phyloP scores from a whole-genome alignment of 2,329 filamentous ascomycete species.

The Domatiomyces catenatus region DNA sequence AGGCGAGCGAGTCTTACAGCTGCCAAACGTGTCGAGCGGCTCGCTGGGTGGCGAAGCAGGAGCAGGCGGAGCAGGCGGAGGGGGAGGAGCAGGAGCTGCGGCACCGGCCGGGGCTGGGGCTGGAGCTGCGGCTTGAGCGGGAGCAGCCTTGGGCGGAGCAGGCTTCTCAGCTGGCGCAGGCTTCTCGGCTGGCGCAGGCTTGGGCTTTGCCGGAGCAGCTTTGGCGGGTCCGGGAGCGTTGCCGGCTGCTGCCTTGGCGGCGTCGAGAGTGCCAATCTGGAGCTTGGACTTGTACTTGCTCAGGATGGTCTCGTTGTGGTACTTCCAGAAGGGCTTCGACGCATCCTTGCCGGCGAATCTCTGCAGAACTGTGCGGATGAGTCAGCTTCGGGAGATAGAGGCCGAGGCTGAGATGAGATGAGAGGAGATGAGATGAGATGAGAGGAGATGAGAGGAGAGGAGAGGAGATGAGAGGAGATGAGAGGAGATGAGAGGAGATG shows the following conservation, averaged over 20 bases:
- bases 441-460: not conserved
- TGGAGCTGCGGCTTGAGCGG: constrained; percentile 30
- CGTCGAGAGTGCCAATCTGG: constrained; percentile 61
- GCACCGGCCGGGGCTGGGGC: constrained; percentile 23
- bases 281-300: constrained; percentile 48
- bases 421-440: constrained; percentile 3
- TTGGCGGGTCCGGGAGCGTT: constrained; percentile 25
- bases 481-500: not conserved
- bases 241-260: constrained; percentile 52
- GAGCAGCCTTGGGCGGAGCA: not conserved
- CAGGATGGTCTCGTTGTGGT: constrained; percentile 45
- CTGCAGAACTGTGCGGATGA: constrained; percentile 38
- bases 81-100: not conserved
- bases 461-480: not conserved
- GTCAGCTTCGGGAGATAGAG: too few species aligned
- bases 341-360: constrained; percentile 52
- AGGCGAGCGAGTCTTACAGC: not conserved
- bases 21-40: constrained; percentile 66
- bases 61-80: not conserved
- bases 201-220: constrained; percentile 27
- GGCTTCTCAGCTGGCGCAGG: constrained; percentile 29
- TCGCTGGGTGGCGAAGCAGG: constrained; percentile 28
- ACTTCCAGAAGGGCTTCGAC: constrained; percentile 54
- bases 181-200: constrained; percentile 32
- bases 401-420: not conserved